Base-by-base conservation (phyloP, 139 green algal species). In the Micromonas pusilla region DNA sequence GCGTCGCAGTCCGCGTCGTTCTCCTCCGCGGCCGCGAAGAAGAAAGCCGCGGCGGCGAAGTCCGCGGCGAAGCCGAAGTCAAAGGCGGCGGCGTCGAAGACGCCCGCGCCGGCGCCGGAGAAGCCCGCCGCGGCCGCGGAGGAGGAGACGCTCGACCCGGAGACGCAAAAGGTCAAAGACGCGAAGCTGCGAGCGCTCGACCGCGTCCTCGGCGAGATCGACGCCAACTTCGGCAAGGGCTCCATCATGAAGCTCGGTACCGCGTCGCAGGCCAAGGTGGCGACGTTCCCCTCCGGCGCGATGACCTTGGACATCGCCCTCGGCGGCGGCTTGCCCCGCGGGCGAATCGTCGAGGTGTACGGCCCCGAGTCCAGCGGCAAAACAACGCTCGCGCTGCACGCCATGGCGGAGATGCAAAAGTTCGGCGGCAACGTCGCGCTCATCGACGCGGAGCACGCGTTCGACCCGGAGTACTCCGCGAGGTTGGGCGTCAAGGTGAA, bases 371-470 rank as follows among this genome's bases (percentile, higher is more conserved):
- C 79, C 54, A 90, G 84, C 62, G 95, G 95, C 65, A 99, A 99
- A 86, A 98, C 93, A 1, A 97, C 95, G 0, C 80, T 99, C 73
- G 95, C 95, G 1, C 82, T 99, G 83, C 91, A 97, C 81, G 92
- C 90, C 3, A 93, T 97, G 23, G 95, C 94, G 6, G 91, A 96
- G 77, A 86, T 81, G 64, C 83, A 87, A 63, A 86, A 83, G 38
- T 26, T 60, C 19, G 89, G 89, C 28, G 91, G 87, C 23, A 88
- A 68, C 23, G 88, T 85, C 0, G 85, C 86, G 26, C 88, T 97
- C 20, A 92, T 99, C 54, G 95, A 98, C 77, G 92, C 90, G 19
- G 95, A 98, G 87, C 90, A 98, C 71, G 93, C 95, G 2, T 94
- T 97, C 57, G 93, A 99, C 85, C 84, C 86, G 6, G 77, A 78